Conservation (phyloP, 768 basidiomycete species). For the Phylloporus arenicola region DNA sequence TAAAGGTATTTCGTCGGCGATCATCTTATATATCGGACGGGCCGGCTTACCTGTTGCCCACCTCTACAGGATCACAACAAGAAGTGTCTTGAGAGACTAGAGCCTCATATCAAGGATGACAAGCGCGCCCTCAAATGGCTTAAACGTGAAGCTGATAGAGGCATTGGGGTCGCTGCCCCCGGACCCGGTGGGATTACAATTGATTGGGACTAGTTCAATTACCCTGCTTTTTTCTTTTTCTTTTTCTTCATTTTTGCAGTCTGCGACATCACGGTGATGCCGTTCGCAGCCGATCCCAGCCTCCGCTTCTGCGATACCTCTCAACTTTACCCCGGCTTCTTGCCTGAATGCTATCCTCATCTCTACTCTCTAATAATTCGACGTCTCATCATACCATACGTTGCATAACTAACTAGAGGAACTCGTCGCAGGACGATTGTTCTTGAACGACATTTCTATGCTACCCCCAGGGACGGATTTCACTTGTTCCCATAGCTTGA, state of each 20-base stretch:
- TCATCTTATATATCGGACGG: not conserved
- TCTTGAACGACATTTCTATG: conserved; percentile 12
- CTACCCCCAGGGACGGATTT: conserved; percentile 14
- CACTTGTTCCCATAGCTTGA: conserved; percentile 12
- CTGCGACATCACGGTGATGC: not conserved
- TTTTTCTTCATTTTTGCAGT: not conserved
- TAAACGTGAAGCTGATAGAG: conserved; percentile 67
- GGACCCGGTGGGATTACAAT: conserved; percentile 68
- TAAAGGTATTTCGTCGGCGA: conserved; percentile 49
- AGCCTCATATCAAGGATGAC: conserved; percentile 67
- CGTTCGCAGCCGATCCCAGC: not conserved
- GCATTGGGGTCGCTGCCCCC: conserved; percentile 61
- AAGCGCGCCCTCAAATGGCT: conserved; percentile 80
- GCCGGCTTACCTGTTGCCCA: conserved; percentile 7
- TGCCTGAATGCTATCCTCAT: conserved; percentile 7
- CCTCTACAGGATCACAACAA: conserved; percentile 71
- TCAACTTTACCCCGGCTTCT: not conserved
- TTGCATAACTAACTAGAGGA: conserved; percentile 21
- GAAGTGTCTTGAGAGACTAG: conserved; percentile 57
- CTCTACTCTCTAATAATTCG: conserved; percentile 4
- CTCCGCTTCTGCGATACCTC: conserved; percentile 22
- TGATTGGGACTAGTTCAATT: conserved; percentile 60
- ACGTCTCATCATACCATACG: conserved; percentile 23
- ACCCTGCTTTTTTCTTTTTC: not conserved
- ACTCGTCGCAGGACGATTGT: conserved; percentile 16